A percentile compares a stretch with the other conserved stretches of the same genome.
Conservation (phyloP, 2,329 filamentous ascomycete genomes). For the Colletotrichum tofieldiae region DNA sequence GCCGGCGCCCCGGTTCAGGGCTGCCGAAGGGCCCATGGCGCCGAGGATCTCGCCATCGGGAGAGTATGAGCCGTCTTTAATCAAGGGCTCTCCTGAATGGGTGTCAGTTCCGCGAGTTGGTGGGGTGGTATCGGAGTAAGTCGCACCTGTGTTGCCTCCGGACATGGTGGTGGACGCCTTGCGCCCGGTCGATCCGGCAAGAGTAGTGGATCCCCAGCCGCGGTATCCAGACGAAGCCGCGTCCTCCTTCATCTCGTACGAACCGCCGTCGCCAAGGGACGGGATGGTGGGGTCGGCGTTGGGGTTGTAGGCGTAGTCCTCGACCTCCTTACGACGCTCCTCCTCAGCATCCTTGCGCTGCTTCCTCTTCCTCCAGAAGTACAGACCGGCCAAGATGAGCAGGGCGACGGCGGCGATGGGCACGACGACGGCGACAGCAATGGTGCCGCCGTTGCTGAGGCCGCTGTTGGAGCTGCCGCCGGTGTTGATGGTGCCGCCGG, state of each 20-base stretch:
- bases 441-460: conserved; percentile 77
- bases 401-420: conserved; percentile 91
- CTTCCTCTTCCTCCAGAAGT: conserved; percentile 92
- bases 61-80: conserved; percentile 66
- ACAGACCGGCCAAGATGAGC: conserved; percentile 82
- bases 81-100: conserved; percentile 78
- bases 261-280: conserved; percentile 65
- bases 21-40: conserved; percentile 81
- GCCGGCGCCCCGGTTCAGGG: conserved; percentile 75
- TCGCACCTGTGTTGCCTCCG: conserved; percentile 75
- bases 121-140: conserved; percentile 82
- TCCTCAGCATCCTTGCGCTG: conserved; percentile 88
- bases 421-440: conserved; percentile 93
- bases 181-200: conserved; percentile 77
- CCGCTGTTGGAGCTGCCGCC: conserved; percentile 56
- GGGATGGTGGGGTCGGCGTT: conserved; percentile 90
- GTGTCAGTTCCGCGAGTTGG: conserved; percentile 80
- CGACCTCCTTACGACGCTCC: conserved; percentile 92
- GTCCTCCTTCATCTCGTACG: conserved; percentile 85
- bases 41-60: conserved; percentile 88
- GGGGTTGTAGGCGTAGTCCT: conserved; percentile 98
- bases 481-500: conserved; percentile 48
- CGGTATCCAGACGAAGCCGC: conserved; percentile 82
- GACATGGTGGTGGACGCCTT: conserved; percentile 94
- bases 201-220: conserved; percentile 90